A percentile compares a stretch with the other conserved stretches of the same genome.
phyloP scores from a whole-genome alignment of 495 filamentous ascomycete genomes.

The Penicillium mononematosum region DNA sequence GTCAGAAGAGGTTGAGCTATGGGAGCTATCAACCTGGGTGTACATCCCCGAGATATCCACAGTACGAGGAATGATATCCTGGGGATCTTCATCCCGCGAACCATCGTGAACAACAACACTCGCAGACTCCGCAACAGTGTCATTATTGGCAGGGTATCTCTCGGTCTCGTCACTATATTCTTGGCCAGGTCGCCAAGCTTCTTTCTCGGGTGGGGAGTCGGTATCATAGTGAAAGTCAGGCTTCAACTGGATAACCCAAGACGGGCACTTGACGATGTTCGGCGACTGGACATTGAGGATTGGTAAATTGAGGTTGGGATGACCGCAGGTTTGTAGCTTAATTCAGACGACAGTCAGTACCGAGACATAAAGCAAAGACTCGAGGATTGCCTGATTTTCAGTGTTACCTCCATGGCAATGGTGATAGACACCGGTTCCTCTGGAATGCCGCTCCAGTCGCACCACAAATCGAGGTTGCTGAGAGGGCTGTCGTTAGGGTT shows the following conservation, averaged over 20 bases:
- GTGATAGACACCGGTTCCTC: slow-evolving; percentile 27
- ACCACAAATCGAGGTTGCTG: slow-evolving; percentile 35
- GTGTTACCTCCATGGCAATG: slow-evolving; percentile 36
- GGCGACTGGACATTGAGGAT: slow-evolving; percentile 6
- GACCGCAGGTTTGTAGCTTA: background rate
- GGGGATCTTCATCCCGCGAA: background rate
- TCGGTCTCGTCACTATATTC: background rate
- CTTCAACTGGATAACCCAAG: background rate
- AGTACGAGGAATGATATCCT: background rate
- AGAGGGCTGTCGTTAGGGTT: slow-evolving; percentile 11
- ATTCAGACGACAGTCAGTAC: background rate
- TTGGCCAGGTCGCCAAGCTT: background rate
- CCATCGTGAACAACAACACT: background rate
- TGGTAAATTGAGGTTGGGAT: slow-evolving; percentile 2
- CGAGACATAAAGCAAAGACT: background rate
- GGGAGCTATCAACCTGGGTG: background rate
- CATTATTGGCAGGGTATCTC: background rate
- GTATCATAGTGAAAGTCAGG: background rate
- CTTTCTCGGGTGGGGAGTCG: background rate
- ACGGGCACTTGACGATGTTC: background rate
- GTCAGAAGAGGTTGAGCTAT: background rate
- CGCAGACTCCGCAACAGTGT: background rate
- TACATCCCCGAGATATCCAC: background rate
- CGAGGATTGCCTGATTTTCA: background rate
- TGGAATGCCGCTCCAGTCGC: slow-evolving; percentile 35